Conservation (phyloP, 192 early-diverging fungal genomes). For the Allomyces arbusculus region DNA sequence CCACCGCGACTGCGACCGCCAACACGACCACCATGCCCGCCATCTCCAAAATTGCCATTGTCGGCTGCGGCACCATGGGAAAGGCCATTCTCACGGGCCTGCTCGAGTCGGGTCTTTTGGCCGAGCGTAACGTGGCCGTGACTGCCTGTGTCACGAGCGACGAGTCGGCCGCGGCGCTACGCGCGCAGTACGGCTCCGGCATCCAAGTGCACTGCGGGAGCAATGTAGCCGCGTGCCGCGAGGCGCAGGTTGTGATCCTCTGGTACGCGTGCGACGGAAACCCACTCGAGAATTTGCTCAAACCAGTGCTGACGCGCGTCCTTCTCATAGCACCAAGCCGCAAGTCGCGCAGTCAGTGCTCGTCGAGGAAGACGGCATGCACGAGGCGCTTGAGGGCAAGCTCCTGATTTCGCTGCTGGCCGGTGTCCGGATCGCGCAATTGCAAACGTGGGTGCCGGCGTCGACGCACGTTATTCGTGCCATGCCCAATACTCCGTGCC, state of each 20-base stretch:
- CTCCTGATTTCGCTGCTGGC: slow-evolving; percentile 27
- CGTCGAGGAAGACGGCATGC: slow-evolving; percentile 14
- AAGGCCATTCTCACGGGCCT: slow-evolving; percentile 26
- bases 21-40: not conserved
- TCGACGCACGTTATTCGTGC: slow-evolving; percentile 23
- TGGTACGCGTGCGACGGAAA: slow-evolving; percentile 11
- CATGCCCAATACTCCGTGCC: slow-evolving; percentile 31
- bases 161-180: slow-evolving; percentile 15
- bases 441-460: slow-evolving; percentile 21
- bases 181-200: slow-evolving; percentile 6
- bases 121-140: slow-evolving; percentile 10
- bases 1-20: not conserved
- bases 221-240: slow-evolving; percentile 17
- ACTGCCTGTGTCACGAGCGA: slow-evolving; percentile 21
- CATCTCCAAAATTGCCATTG: slow-evolving; percentile 3
- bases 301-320: not conserved
- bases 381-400: slow-evolving; percentile 18
- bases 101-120: slow-evolving; percentile 8
- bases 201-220: slow-evolving; percentile 9
- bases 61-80: slow-evolving; percentile 34
- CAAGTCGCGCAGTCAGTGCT: slow-evolving; percentile 23
- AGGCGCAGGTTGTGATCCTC: slow-evolving; percentile 20
- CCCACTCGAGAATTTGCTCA: not conserved
- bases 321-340: slow-evolving; percentile 20
- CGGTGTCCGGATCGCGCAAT: slow-evolving; percentile 23